Evolutionary conservation across 2,329 filamentous ascomycete genomes (phyloP).

Genomic region (Sphaerulina populicola): DNA sequence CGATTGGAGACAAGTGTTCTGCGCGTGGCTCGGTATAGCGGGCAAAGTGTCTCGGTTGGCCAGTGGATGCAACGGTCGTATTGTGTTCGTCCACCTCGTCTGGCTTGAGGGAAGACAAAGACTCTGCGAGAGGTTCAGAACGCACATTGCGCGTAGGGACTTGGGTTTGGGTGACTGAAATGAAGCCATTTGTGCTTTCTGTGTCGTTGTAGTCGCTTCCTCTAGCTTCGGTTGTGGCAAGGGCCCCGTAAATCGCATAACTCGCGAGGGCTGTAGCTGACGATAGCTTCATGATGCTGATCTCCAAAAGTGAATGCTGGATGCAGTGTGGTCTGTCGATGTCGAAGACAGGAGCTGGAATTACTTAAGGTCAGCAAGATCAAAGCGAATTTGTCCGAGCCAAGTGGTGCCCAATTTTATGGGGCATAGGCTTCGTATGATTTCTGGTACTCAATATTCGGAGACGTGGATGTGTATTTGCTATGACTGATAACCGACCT

Average conservation of each 20-base stretch:
- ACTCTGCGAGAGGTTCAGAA: too few relatives aligned
- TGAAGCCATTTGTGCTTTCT: too few relatives aligned
- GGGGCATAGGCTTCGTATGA: neutral
- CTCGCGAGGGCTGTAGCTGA: neutral
- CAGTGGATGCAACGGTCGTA: too few relatives aligned
- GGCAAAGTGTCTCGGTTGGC: too few relatives aligned
- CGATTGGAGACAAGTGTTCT: too few relatives aligned
- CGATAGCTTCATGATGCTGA: neutral
- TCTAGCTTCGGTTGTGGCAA: neutral
- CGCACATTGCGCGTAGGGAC: too few relatives aligned
- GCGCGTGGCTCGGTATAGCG: too few relatives aligned
- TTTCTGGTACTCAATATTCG: neutral
- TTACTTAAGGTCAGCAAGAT: neutral
- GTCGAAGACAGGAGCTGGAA: neutral
- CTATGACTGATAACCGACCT: neutral
- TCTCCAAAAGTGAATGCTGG: neutral
- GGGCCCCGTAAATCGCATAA: neutral
- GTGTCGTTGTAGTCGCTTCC: too few relatives aligned
- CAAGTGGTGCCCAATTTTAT: neutral
- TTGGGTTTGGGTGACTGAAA: too few relatives aligned
- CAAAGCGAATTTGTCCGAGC: neutral
- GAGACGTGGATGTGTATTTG: neutral
- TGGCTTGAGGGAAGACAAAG: too few relatives aligned
- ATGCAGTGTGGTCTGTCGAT: neutral
- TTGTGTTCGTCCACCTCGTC: too few relatives aligned